Evolutionary conservation across 164 flowering plant species (phyloP).

Genomic region (Houttuynia cordata): DNA sequence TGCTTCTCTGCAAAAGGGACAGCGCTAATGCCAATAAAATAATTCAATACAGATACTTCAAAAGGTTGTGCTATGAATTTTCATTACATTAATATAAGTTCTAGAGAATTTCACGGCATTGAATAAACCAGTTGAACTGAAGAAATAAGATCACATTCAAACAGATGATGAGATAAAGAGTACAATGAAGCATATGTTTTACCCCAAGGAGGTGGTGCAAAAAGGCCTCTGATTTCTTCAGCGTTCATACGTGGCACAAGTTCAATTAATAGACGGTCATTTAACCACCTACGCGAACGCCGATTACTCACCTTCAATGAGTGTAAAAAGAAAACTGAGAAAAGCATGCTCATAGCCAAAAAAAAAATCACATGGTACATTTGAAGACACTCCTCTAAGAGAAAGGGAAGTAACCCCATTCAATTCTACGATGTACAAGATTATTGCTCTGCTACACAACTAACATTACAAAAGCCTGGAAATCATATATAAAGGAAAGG

Average conservation of each 20-base stretch:
- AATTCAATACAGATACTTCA: too few relatives aligned
- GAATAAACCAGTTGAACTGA: too few relatives aligned
- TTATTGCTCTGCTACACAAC: neutral
- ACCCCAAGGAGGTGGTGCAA: slow-evolving; percentile 99
- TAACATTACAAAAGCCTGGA: neutral
- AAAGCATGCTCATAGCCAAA: neutral
- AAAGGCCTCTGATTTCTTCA: slow-evolving; percentile 88
- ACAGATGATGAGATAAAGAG: neutral
- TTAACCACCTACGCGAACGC: slow-evolving; percentile 78
- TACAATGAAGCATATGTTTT: slow-evolving; percentile 6
- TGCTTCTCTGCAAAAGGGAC: too few relatives aligned
- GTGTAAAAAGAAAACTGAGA: slow-evolving; percentile 1
- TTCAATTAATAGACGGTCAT: slow-evolving; percentile 85
- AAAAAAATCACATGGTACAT: too few relatives aligned
- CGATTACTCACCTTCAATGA: slow-evolving; percentile 69
- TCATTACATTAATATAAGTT: too few relatives aligned
- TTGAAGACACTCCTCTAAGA: too few relatives aligned
- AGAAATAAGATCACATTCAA: too few relatives aligned
- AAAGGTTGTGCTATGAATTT: too few relatives aligned
- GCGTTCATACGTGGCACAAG: slow-evolving; percentile 85
- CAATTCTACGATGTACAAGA: neutral
- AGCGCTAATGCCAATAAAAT: too few relatives aligned
- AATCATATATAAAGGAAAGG: too few relatives aligned
- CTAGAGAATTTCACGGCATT: too few relatives aligned
- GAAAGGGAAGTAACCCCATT: neutral